phyloP scores from a whole-genome alignment of 352 stramenopile species.

The Phytopythium delawarense region DNA sequence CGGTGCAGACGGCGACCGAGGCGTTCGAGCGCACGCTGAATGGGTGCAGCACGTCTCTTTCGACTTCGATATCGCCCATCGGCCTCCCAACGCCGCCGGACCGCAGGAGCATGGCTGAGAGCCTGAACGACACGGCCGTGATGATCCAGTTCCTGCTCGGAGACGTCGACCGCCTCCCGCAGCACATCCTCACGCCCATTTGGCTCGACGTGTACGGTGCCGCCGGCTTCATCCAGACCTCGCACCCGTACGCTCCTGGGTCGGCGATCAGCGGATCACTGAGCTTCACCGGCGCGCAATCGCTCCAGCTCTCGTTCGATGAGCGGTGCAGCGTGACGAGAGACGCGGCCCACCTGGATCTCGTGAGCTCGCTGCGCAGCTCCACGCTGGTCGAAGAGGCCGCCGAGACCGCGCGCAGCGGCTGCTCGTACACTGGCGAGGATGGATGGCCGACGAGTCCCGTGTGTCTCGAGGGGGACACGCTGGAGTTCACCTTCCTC shows the following conservation, averaged over 20 bases:
- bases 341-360: slow-evolving; percentile 14
- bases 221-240: slow-evolving; percentile 51
- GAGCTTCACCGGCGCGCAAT: slow-evolving; percentile 50
- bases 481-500: slow-evolving; percentile 56
- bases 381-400: slow-evolving; percentile 7
- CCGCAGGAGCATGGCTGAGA: slow-evolving; percentile 31
- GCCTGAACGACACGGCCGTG: slow-evolving; percentile 46
- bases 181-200: slow-evolving; percentile 57
- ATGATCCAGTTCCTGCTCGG: slow-evolving; percentile 63
- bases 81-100: slow-evolving; percentile 39
- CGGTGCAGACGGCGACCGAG: slow-evolving; percentile 35
- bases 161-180: slow-evolving; percentile 33
- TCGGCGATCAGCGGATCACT: slow-evolving; percentile 27
- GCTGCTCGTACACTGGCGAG: slow-evolving; percentile 32
- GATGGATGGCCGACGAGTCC: slow-evolving; percentile 41
- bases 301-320: slow-evolving; percentile 63
- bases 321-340: slow-evolving; percentile 44
- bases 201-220: slow-evolving; percentile 81
- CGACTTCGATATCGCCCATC: slow-evolving; percentile 17
- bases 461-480: slow-evolving; percentile 55
- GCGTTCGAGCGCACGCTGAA: slow-evolving; percentile 30
- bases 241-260: slow-evolving; percentile 48
- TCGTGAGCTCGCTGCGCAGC: slow-evolving; percentile 15
- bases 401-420: slow-evolving; percentile 16
- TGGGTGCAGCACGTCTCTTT: not conserved